Conservation (phyloP, 169 alveolate species). For the Theileria luwenshuni region DNA sequence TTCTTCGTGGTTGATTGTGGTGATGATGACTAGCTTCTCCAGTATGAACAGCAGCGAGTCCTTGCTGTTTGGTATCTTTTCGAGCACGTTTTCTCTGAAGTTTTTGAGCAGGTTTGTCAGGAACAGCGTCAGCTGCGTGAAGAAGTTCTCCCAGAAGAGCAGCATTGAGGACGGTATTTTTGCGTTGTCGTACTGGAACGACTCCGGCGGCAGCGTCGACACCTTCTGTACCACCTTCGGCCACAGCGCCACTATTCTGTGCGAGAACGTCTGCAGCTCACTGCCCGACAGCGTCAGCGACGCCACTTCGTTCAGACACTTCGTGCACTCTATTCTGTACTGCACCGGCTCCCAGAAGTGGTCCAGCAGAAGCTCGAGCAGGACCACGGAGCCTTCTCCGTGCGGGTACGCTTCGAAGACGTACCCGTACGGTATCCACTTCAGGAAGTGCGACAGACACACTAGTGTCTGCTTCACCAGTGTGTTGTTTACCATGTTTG, state of each 20-base stretch:
- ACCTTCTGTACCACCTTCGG: slow-evolving; percentile 76
- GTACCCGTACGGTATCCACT: slow-evolving; percentile 94
- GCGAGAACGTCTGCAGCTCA: slow-evolving; percentile 72
- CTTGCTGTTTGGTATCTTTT: slow-evolving; percentile 54
- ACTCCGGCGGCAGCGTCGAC: slow-evolving; percentile 76
- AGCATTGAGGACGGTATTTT: slow-evolving; percentile 75
- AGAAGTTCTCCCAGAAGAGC: slow-evolving; percentile 87
- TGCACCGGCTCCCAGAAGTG: slow-evolving; percentile 88
- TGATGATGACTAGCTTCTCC: slow-evolving; percentile 69
- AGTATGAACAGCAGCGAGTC: slow-evolving; percentile 67
- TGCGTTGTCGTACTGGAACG: slow-evolving; percentile 80
- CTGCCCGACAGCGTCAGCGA: slow-evolving; percentile 74
- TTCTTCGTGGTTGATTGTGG: slow-evolving; percentile 90
- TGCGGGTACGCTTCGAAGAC: slow-evolving; percentile 86
- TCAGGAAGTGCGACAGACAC: slow-evolving; percentile 89
- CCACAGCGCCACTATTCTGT: slow-evolving; percentile 79
- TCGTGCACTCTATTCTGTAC: slow-evolving; percentile 89
- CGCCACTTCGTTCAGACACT: slow-evolving; percentile 91
- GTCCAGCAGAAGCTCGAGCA: slow-evolving; percentile 80
- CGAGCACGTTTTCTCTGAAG: slow-evolving; percentile 71
- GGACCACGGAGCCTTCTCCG: slow-evolving; percentile 68
- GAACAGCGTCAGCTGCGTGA: slow-evolving; percentile 80
- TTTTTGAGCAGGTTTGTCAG: slow-evolving; percentile 79
- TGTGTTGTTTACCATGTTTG: slow-evolving; percentile 79
- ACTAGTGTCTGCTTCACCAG: slow-evolving; percentile 88